These are phyloP conservation scores for Hibiscus tridactylites DNA, from an alignment of 345 rosid genomes.

Conservation along the genomic window DNA sequence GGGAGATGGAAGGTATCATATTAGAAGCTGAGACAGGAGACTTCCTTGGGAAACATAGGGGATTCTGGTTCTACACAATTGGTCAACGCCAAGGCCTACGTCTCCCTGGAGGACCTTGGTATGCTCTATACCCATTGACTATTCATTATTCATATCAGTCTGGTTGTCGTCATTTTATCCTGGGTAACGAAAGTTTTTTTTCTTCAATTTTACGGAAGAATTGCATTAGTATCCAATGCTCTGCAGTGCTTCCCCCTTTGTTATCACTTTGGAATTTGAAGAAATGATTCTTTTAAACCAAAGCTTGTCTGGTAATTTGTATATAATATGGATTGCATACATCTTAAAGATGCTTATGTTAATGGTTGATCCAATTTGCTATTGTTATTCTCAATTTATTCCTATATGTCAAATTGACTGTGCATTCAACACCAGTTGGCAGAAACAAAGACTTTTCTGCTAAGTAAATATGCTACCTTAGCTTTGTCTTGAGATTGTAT, in stretches of 20 bases:
- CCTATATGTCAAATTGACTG: no score
- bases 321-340: neutral
- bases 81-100: conserved; percentile 95
- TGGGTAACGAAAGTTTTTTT: neutral
- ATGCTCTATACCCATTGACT: conserved; percentile 8
- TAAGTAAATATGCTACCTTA: no score
- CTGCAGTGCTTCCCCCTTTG: neutral
- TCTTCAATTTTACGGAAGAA: neutral
- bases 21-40: conserved; percentile 92
- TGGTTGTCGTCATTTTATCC: neutral
- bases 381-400: neutral
- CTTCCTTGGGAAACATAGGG: conserved; percentile 72
- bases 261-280: neutral
- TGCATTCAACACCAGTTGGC: no score
- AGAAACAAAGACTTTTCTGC: no score
- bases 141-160: neutral
- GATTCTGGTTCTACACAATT: conserved; percentile 96
- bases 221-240: neutral
- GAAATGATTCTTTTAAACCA: neutral
- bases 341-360: neutral
- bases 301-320: neutral
- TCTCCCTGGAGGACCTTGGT: conserved; percentile 99
- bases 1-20: conserved; percentile 86
- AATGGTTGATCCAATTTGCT: neutral
- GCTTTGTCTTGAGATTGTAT: no score